Base-by-base conservation (phyloP, 164 flowering plant genomes). In the Stephania cephalantha region DNA sequence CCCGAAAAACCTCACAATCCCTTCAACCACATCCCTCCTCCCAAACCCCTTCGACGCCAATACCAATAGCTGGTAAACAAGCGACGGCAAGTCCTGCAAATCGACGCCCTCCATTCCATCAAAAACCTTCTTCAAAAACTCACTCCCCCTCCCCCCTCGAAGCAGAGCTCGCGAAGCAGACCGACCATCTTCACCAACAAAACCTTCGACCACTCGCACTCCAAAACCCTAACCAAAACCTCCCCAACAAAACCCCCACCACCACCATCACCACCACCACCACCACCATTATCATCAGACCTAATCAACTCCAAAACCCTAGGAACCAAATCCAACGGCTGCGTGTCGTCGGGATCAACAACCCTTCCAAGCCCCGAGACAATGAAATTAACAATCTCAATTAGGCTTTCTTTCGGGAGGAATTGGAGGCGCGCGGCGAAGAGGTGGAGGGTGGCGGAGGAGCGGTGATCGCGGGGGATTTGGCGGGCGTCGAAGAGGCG, bases 1-100 rank as follows among this genome's bases (percentile, higher is more conserved):
- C 61, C 95, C 91, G 45, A 94, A 90, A 81, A 88, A 88, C 80
- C 79, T 48, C 63, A 88, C 82, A 77, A 94, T 86, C 78, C 95
- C 94, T 76, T 87, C 93, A 70, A 91, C 77, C 58, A 94, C 89
- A 50, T 86, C 91, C 83, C 85, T 87, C 84, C 88, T 90, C 42
- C 82, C 74, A 80, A 94, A 90, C 73, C 95, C 94, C 74, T 89
- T 91, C 0, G 98, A 88, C 0, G 93, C 95, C 87, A 89, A 77
- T 9, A 94, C 81, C 79, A 94, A 71, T 70, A 94, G 78, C 79
- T 94, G 93, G 78, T 94, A 94, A 61, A 82, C 85, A 73, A 91
- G 71, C 1, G 92, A 86, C 15, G 98, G 97, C 83, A 94, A 79
- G 70, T 94, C 95, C 79, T 89, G 95, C 76, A 90, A 76, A 63